phyloP scores from a whole-genome alignment of 164 flowering plant species.

The Nelumbo lutea region DNA sequence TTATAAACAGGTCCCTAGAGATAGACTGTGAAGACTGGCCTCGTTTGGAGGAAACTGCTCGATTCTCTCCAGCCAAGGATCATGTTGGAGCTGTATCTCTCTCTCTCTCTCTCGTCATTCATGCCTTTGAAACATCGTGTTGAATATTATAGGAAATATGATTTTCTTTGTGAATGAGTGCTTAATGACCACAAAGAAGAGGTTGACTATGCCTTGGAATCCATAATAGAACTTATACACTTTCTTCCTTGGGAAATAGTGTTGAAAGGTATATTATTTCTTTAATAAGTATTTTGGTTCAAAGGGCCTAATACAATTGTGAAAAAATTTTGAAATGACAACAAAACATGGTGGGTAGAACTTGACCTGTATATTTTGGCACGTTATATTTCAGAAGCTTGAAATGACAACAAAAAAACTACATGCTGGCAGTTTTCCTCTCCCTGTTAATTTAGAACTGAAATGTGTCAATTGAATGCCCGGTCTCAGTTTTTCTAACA shows the following conservation, averaged over 20 bases:
- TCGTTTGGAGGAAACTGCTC: slow-evolving; percentile 84
- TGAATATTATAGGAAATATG: not conserved
- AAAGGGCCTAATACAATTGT: not conserved
- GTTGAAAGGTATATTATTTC: not conserved
- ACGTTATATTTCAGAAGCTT: not conserved
- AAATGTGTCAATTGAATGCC: not conserved
- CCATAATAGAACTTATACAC: not conserved
- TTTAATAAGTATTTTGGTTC: no score
- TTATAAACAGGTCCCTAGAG: slow-evolving; percentile 45
- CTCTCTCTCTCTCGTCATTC: not conserved
- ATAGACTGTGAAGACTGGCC: slow-evolving; percentile 65
- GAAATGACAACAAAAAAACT: not conserved
- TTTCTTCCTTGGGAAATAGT: not conserved
- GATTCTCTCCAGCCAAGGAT: slow-evolving; percentile 40
- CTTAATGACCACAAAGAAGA: not conserved
- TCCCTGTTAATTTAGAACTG: not conserved
- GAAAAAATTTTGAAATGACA: not conserved
- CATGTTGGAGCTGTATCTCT: slow-evolving; percentile 78
- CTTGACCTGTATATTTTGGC: not conserved
- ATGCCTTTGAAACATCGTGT: not conserved
- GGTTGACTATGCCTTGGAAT: no score
- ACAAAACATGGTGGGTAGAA: not conserved
- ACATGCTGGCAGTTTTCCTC: not conserved
- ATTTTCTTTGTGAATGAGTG: not conserved
- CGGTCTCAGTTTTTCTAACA: not conserved